Evolutionary conservation across 495 filamentous ascomycete species (phyloP).

Genomic region (Podospora tetraspora): DNA sequence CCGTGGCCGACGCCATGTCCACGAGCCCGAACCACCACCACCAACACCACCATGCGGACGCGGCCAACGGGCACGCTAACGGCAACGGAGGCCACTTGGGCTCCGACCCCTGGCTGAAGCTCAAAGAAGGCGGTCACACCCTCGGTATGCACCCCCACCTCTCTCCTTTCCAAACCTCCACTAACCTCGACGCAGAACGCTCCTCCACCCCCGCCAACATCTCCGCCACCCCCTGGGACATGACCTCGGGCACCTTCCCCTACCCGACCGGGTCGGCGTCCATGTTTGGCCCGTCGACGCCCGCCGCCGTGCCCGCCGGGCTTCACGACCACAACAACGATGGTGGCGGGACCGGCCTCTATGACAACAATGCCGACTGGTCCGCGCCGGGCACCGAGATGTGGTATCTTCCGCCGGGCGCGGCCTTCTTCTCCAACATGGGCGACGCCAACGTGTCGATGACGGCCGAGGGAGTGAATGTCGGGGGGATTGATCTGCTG

Average conservation of each 20-base stretch:
- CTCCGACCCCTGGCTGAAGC: slow-evolving; percentile 29
- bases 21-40: slow-evolving; percentile 22
- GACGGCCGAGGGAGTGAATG: slow-evolving; percentile 55
- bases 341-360: slow-evolving; percentile 21
- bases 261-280: slow-evolving; percentile 42
- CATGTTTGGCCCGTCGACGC: slow-evolving; percentile 42
- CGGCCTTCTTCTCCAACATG: slow-evolving; percentile 51
- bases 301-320: slow-evolving; percentile 33
- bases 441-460: slow-evolving; percentile 49
- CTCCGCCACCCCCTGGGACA: slow-evolving; percentile 51
- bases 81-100: neutral
- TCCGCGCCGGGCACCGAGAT: slow-evolving; percentile 44
- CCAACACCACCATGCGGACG: slow-evolving; percentile 23
- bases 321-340: slow-evolving; percentile 24
- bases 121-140: slow-evolving; percentile 18
- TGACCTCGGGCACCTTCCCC: slow-evolving; percentile 43
- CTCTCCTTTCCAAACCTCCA: neutral
- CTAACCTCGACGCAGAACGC: slow-evolving; percentile 30
- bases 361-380: slow-evolving; percentile 43
- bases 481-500: slow-evolving; percentile 50
- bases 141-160: slow-evolving; percentile 17
- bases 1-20: slow-evolving; percentile 20
- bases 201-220: slow-evolving; percentile 45
- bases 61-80: slow-evolving; percentile 28
- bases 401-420: slow-evolving; percentile 53